phyloP scores from a whole-genome alignment of 2,329 filamentous ascomycete species.

The Lasiodiplodia citricola region DNA sequence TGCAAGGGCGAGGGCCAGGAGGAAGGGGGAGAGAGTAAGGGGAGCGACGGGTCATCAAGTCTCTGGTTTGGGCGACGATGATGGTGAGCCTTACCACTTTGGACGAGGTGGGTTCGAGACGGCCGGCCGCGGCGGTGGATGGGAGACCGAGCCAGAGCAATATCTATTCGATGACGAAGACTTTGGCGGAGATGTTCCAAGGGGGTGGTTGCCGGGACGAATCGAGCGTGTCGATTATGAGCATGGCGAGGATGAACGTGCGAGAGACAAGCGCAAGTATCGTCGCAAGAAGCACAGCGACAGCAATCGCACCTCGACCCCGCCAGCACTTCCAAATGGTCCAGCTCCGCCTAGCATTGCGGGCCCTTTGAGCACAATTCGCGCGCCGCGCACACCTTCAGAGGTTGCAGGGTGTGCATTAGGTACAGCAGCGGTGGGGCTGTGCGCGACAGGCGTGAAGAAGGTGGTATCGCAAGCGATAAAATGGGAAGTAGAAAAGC shows the following conservation, averaged over 20 bases:
- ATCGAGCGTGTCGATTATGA: neutral
- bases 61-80: neutral
- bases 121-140: neutral
- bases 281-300: neutral
- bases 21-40: neutral
- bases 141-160: neutral
- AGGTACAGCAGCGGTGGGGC: neutral
- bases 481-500: conserved; percentile 10
- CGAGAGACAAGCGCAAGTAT: neutral
- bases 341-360: neutral
- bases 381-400: conserved; percentile 1
- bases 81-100: neutral
- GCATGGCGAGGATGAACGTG: neutral
- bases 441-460: conserved; percentile 8
- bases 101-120: neutral
- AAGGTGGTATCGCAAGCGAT: neutral
- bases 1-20: neutral
- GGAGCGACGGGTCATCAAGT: neutral
- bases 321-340: neutral
- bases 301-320: neutral
- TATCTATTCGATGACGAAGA: neutral
- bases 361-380: neutral
- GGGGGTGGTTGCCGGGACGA: neutral
- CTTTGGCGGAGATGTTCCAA: neutral
- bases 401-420: conserved; percentile 3